Evolutionary conservation across 1,139 yeast species (phyloP).

Genomic region (Sugiyamaella japonica): DNA sequence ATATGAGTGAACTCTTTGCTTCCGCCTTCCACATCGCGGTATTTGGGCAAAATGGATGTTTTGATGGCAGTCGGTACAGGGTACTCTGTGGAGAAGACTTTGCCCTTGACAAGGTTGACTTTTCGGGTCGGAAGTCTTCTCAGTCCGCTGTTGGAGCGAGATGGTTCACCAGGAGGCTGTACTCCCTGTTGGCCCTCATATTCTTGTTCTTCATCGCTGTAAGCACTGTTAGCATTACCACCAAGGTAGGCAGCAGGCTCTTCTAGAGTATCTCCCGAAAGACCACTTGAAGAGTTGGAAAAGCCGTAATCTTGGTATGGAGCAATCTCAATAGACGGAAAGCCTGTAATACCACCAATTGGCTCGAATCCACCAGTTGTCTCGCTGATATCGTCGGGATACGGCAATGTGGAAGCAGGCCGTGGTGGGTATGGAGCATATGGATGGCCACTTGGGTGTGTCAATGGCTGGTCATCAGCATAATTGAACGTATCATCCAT

Average conservation of each 20-base stretch:
- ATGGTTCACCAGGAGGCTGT: slow-evolving; percentile 21
- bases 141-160: slow-evolving; percentile 17
- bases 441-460: slow-evolving; percentile 11
- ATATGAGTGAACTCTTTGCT: slow-evolving; percentile 66
- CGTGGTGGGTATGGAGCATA: slow-evolving; percentile 1
- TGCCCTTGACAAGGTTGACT: slow-evolving; percentile 67
- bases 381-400: slow-evolving; percentile 30
- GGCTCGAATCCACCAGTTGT: slow-evolving; percentile 27
- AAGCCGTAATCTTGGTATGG: slow-evolving; percentile 14
- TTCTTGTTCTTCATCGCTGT: slow-evolving; percentile 28
- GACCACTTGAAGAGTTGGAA: slow-evolving; percentile 11
- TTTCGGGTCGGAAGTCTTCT: slow-evolving; percentile 47
- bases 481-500: slow-evolving; percentile 26
- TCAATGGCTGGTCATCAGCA: slow-evolving; percentile 30
- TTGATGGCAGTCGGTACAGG: slow-evolving; percentile 71
- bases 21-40: slow-evolving; percentile 64
- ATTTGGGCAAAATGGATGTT: slow-evolving; percentile 54
- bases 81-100: slow-evolving; percentile 70
- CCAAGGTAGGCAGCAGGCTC: slow-evolving; percentile 12
- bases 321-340: slow-evolving; percentile 22
- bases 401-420: slow-evolving; percentile 23
- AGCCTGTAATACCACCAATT: slow-evolving; percentile 35
- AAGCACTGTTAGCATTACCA: slow-evolving; percentile 3
- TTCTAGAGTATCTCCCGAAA: slow-evolving; percentile 8
- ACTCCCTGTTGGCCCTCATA: slow-evolving; percentile 24